These are phyloP conservation scores for Gomphus bonarii DNA, from an alignment of 1,284 basidiomycete species.

Conservation along the genomic window DNA sequence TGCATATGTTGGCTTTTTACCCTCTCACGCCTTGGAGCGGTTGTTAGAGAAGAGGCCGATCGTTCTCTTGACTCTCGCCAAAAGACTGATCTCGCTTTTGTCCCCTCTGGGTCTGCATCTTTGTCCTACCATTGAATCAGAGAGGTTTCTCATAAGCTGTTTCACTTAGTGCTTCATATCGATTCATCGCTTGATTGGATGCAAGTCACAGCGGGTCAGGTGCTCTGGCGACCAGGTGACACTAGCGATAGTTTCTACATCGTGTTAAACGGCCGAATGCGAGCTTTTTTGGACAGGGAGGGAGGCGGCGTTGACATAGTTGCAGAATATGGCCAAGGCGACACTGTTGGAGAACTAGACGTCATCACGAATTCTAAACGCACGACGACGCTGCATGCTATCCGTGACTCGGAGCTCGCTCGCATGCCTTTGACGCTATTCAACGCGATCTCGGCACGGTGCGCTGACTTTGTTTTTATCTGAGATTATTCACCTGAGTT, in stretches of 20 bases:
- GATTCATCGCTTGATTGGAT: conserved; percentile 98
- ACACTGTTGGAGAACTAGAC: conserved; percentile 86
- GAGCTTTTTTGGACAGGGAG: conserved; percentile 59
- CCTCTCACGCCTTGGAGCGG: conserved; percentile 79
- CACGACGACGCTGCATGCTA: conserved; percentile 90
- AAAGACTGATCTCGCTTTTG: conserved; percentile 86
- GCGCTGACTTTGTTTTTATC: conserved; percentile 16
- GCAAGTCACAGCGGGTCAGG: conserved; percentile 90
- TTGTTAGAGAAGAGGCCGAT: conserved; percentile 92
- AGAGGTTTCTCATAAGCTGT: background rate
- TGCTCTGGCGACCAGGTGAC: conserved; percentile 88
- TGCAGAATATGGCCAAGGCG: conserved; percentile 91
- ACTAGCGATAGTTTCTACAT: conserved; percentile 94
- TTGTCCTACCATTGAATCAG: conserved; percentile 13
- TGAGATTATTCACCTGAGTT: background rate
- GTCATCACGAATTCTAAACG: conserved; percentile 91
- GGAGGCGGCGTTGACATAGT: conserved; percentile 70
- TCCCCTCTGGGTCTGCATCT: conserved; percentile 68
- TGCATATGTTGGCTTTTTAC: conserved; percentile 91
- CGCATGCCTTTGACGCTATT: conserved; percentile 96
- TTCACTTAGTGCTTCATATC: conserved; percentile 76
- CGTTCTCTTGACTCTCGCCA: conserved; percentile 92
- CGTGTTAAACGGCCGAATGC: conserved; percentile 93
- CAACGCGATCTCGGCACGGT: conserved; percentile 89
- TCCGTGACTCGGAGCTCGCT: conserved; percentile 96